Evolutionary conservation across 176 grass and related monocot genomes (phyloP).

Genomic region (Oryza coarctata): DNA sequence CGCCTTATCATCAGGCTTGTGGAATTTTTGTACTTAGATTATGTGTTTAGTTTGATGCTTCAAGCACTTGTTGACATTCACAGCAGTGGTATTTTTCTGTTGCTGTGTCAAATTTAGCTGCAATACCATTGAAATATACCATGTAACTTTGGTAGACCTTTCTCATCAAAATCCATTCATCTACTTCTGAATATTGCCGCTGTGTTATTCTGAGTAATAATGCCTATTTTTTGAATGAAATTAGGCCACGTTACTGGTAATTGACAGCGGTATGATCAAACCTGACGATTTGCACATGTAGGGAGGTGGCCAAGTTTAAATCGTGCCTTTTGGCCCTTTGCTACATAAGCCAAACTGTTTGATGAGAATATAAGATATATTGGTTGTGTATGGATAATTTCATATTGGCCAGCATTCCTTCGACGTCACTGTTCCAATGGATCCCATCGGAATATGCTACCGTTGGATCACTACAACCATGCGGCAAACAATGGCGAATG

Average conservation of each 20-base stretch:
- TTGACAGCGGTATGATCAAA: background rate
- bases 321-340: background rate
- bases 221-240: too few relatives aligned
- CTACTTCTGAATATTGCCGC: background rate
- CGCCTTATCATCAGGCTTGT: background rate
- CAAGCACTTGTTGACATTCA: background rate
- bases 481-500: background rate
- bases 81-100: background rate
- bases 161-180: background rate
- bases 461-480: background rate
- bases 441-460: background rate
- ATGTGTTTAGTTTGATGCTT: background rate
- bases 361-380: background rate
- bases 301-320: background rate
- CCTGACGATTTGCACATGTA: background rate
- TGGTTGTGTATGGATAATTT: background rate
- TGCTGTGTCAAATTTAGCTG: background rate
- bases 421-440: background rate
- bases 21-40: constrained; percentile 1
- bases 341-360: too few relatives aligned
- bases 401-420: background rate
- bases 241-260: background rate
- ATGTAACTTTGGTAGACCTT: background rate
- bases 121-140: background rate
- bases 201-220: background rate